Conservation (phyloP, 306 rosid species). For the Acacia crassicarpa region DNA sequence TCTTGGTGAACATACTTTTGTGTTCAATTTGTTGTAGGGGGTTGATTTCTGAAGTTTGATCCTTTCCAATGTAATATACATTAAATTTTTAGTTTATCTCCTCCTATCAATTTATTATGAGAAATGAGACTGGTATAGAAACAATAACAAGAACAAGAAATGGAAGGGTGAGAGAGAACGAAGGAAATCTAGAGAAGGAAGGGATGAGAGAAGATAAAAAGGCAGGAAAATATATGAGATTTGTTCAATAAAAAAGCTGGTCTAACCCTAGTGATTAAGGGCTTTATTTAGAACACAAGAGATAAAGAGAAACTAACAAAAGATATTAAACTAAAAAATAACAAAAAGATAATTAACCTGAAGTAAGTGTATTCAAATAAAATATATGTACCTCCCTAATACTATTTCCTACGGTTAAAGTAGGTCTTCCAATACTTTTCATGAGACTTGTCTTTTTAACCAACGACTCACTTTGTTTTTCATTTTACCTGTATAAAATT, state of each 20-base stretch:
- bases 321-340: too few relatives aligned
- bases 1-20: neutral
- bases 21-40: neutral
- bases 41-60: neutral
- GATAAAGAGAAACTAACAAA: too few relatives aligned
- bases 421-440: neutral
- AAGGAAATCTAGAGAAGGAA: neutral
- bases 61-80: constrained; percentile 34
- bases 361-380: neutral
- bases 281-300: neutral
- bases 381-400: neutral
- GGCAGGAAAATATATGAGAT: neutral
- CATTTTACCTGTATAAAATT: neutral
- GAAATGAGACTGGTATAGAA: neutral
- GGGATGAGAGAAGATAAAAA: neutral
- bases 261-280: neutral
- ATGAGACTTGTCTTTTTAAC: neutral
- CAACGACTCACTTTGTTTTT: constrained; percentile 2
- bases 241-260: neutral
- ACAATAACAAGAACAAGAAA: neutral
- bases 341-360: neutral
- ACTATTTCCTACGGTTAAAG: neutral
- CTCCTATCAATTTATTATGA: neutral
- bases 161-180: neutral
- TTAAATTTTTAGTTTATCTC: neutral